phyloP scores from a whole-genome alignment of 176 grass and related monocot species.

The Thinopyrum elongatum region DNA sequence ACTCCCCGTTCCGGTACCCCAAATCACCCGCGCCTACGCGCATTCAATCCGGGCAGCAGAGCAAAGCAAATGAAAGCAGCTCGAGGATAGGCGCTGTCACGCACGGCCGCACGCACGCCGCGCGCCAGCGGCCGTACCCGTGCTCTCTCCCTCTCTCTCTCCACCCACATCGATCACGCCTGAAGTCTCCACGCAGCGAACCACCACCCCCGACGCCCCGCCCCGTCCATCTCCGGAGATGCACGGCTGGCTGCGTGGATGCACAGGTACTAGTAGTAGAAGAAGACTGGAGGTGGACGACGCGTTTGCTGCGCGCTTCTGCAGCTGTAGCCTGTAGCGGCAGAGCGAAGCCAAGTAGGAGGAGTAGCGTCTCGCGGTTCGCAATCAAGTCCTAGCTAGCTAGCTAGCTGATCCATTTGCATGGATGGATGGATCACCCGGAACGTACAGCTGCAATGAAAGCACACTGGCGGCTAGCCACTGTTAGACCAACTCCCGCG shows the following conservation, averaged over 20 bases:
- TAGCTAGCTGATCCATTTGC: not conserved
- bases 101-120: not conserved
- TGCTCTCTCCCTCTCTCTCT: not conserved
- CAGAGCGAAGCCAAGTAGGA: not conserved
- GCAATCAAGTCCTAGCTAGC: slow-evolving; percentile 20
- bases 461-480: not conserved
- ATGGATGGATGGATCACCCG: slow-evolving; percentile 3
- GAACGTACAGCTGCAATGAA: slow-evolving; percentile 39
- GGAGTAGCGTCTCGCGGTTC: not conserved
- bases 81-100: not conserved
- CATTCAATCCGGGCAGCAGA: not conserved
- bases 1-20: not conserved
- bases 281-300: not conserved
- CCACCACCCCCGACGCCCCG: not conserved
- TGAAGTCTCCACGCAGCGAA: not conserved
- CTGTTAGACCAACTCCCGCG: too few relatives aligned
- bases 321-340: not conserved
- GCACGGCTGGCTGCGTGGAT: not conserved
- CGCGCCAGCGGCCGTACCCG: not conserved
- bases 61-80: not conserved
- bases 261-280: not conserved
- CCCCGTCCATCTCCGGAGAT: not conserved
- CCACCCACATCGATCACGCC: not conserved
- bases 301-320: not conserved
- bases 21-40: not conserved